A percentile compares a stretch with the other conserved stretches of the same genome.
Conservation (phyloP, 169 alveolate genomes). For the Cryptosporidium ryanae region DNA sequence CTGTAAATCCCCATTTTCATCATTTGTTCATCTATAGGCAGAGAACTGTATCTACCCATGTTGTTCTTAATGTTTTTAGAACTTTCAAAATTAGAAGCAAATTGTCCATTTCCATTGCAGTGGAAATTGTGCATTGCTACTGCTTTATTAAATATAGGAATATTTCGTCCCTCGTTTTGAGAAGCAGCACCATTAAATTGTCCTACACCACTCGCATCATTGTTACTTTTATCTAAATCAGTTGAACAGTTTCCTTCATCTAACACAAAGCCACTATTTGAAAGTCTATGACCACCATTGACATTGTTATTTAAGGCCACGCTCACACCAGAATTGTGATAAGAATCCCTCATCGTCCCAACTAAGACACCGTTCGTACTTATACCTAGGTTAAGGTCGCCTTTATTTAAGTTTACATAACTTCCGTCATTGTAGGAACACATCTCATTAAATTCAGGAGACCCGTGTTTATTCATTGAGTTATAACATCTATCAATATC, state of each 20-base stretch:
- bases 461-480: conserved; percentile 9
- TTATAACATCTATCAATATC: conserved; percentile 17
- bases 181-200: background rate
- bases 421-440: conserved; percentile 7
- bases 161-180: background rate
- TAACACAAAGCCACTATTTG: background rate
- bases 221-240: no score
- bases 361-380: no score
- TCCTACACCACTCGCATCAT: no score
- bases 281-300: background rate
- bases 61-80: conserved; percentile 1
- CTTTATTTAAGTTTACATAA: background rate
- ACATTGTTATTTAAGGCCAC: background rate
- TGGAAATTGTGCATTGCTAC: background rate
- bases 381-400: background rate
- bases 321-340: no score
- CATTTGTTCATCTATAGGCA: conserved; percentile 43
- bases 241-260: no score
- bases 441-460: conserved; percentile 5
- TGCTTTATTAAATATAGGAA: background rate
- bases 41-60: conserved; percentile 47
- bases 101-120: background rate
- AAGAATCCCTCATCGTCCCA: no score
- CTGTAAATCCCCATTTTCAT: conserved; percentile 51
- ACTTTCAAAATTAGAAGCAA: conserved; percentile 2